Percentiles rank a stretch among this genome's conserved stretches.
These are phyloP conservation scores for Kernera saxatilis DNA, from an alignment of 345 rosid genomes.

Conservation along the genomic window DNA sequence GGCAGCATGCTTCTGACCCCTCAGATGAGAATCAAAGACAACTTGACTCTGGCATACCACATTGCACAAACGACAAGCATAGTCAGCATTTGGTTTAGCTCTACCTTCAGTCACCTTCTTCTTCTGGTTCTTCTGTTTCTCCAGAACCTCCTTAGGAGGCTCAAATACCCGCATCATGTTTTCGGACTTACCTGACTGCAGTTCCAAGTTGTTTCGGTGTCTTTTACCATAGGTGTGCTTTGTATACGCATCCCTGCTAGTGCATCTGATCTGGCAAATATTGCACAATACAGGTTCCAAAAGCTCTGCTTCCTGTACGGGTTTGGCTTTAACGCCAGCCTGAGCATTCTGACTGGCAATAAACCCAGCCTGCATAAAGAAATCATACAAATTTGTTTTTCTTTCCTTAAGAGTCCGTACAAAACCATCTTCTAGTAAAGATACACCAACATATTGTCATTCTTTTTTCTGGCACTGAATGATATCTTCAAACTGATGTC, in stretches of 20 bases:
- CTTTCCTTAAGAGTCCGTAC: background rate
- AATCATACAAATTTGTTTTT: background rate
- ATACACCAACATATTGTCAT: background rate
- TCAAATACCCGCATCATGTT: background rate
- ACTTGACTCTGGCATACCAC: background rate
- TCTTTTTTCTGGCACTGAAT: background rate
- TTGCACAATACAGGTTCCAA: slow-evolving; percentile 34
- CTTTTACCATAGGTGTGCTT: slow-evolving; percentile 2
- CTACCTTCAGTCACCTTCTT: background rate
- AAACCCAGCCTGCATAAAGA: slow-evolving; percentile 24
- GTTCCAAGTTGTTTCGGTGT: slow-evolving; percentile 31
- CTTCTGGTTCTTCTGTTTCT: slow-evolving; percentile 7
- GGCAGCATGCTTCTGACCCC: slow-evolving; percentile 2
- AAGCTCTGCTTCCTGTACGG: slow-evolving; percentile 34
- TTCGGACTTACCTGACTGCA: slow-evolving; percentile 9
- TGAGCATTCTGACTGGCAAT: slow-evolving; percentile 25
- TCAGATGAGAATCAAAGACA: slow-evolving; percentile 17
- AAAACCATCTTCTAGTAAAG: background rate
- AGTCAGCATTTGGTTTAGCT: background rate
- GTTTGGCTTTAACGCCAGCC: slow-evolving; percentile 18
- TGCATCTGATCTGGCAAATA: slow-evolving; percentile 39
- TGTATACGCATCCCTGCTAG: background rate
- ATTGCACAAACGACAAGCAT: slow-evolving; percentile 8
- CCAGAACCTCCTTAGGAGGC: slow-evolving; percentile 12
- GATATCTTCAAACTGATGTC: background rate